Conservation (phyloP, 2,329 filamentous ascomycete genomes). For the Blastomyces gilchristii region DNA sequence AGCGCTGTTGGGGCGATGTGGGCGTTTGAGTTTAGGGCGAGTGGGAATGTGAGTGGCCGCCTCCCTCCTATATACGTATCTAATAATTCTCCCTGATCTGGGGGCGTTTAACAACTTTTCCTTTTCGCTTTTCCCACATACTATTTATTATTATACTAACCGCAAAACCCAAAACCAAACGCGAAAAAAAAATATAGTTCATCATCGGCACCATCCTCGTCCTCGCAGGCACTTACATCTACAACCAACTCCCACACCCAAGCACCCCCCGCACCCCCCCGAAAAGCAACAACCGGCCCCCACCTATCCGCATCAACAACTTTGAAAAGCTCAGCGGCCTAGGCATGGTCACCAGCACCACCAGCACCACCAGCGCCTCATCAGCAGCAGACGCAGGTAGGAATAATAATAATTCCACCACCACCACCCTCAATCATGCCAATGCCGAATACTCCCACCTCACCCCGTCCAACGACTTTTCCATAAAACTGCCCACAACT, state of each 20-base stretch:
- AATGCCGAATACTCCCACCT: slow-evolving; percentile 18
- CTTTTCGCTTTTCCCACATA: background rate
- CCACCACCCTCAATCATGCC: background rate
- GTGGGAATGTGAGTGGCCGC: slow-evolving; percentile 52
- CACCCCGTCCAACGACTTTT: slow-evolving; percentile 37
- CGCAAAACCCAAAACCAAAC: background rate
- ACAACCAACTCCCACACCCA: slow-evolving; percentile 37
- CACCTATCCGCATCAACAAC: slow-evolving; percentile 49
- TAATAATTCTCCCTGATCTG: no score
- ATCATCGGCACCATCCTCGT: slow-evolving; percentile 69
- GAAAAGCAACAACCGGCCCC: slow-evolving; percentile 39
- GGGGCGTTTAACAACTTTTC: slow-evolving; percentile 1
- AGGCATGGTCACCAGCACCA: background rate
- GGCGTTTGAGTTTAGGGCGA: slow-evolving; percentile 73
- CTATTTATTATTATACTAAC: background rate
- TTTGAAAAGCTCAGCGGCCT: slow-evolving; percentile 53
- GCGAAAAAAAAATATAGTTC: slow-evolving; percentile 48
- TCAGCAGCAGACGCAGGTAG: slow-evolving; percentile 44
- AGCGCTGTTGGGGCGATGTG: slow-evolving; percentile 76
- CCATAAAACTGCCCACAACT: slow-evolving; percentile 37
- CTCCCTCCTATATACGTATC: background rate
- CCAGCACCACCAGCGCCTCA: background rate
- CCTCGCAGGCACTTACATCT: slow-evolving; percentile 72
- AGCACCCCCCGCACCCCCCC: slow-evolving; percentile 36
- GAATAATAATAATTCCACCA: slow-evolving; percentile 20